Percentiles rank a stretch among this genome's conserved stretches.
Conservation (phyloP, 768 basidiomycete genomes). For the Roridomyces roridus region DNA sequence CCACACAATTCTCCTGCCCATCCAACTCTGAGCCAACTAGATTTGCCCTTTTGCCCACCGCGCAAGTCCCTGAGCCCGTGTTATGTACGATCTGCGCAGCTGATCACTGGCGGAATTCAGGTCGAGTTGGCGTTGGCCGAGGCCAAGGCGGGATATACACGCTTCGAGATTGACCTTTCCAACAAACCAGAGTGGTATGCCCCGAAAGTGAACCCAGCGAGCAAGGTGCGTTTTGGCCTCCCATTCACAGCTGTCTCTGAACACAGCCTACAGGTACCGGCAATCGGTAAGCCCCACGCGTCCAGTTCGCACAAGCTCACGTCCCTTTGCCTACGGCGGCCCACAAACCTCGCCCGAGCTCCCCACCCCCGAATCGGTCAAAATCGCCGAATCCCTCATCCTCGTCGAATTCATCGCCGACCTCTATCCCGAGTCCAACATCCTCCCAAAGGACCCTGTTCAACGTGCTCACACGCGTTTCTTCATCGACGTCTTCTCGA, state of each 20-base stretch:
- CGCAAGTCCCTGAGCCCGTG: conserved; percentile 36
- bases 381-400: conserved; percentile 69
- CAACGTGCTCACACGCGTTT: conserved; percentile 64
- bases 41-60: conserved; percentile 66
- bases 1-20: background rate
- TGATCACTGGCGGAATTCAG: conserved; percentile 32
- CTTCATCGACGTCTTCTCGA: conserved; percentile 62
- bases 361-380: conserved; percentile 65
- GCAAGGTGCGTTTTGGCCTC: conserved; percentile 53
- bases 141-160: conserved; percentile 51
- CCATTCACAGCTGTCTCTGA: background rate
- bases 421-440: conserved; percentile 50
- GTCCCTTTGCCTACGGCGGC: conserved; percentile 57
- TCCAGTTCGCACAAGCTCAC: background rate
- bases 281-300: background rate
- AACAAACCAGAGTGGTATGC: conserved; percentile 79
- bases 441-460: conserved; percentile 64
- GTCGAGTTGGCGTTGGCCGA: conserved; percentile 69
- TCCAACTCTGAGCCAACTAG: conserved; percentile 35
- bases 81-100: background rate
- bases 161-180: conserved; percentile 62
- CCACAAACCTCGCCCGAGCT: conserved; percentile 57
- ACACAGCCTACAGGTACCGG: conserved; percentile 1
- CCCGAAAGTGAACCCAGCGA: conserved; percentile 66
- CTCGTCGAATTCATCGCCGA: conserved; percentile 74